Evolutionary conservation across 2,329 filamentous ascomycete species (phyloP).

Genomic region (Septoria linicola): DNA sequence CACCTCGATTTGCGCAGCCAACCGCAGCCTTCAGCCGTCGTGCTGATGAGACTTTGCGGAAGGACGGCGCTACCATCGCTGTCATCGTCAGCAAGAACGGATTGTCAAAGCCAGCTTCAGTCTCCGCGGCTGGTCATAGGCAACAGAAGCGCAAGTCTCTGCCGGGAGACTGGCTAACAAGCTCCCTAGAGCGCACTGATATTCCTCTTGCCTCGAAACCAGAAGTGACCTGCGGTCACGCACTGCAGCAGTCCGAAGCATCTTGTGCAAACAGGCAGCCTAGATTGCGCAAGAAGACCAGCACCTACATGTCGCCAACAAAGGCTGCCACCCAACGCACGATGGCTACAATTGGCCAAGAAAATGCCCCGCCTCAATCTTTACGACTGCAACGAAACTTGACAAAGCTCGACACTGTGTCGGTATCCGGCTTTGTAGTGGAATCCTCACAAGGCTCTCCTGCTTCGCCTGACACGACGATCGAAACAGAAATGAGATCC

Average conservation of each 20-base stretch:
- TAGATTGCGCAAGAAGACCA: conserved; percentile 31
- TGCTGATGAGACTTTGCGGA: conserved; percentile 29
- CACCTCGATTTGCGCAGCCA: conserved; percentile 35
- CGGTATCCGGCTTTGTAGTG: not conserved
- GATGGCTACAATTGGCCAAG: conserved; percentile 28
- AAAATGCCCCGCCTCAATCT: conserved; percentile 12
- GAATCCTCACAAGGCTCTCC: not conserved
- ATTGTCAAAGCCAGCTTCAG: conserved; percentile 23
- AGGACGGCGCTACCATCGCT: conserved; percentile 19
- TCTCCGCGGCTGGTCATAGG: conserved; percentile 24
- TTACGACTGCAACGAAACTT: conserved; percentile 18
- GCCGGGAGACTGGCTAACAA: conserved; percentile 31
- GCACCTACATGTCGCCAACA: conserved; percentile 37
- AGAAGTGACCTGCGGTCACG: not conserved
- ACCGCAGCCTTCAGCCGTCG: conserved; percentile 32
- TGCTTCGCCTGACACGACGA: conserved; percentile 12
- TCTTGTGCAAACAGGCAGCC: not conserved
- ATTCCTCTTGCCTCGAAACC: not conserved
- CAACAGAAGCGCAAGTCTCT: conserved; percentile 30
- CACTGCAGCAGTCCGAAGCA: not conserved
- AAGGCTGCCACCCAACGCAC: conserved; percentile 32
- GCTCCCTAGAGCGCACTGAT: not conserved
- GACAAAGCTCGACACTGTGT: conserved; percentile 13
- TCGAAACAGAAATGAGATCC: conserved; percentile 1
- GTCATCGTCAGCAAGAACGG: conserved; percentile 6